Percentiles rank a stretch among this genome's conserved stretches.
Evolutionary conservation across 768 basidiomycete genomes (phyloP).

Genomic region (Boletus huronensis): DNA sequence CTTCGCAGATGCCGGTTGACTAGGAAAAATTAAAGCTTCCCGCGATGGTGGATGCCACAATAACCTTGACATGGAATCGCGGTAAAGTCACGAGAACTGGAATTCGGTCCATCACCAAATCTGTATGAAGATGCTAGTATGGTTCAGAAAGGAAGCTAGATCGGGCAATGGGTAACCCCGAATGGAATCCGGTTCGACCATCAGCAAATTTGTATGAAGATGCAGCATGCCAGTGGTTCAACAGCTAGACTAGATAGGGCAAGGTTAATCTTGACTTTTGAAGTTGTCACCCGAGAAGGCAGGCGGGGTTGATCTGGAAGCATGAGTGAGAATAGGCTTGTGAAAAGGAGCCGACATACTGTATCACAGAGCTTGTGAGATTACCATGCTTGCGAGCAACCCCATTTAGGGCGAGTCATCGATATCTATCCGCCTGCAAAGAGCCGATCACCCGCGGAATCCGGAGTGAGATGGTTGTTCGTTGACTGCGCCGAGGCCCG

Average conservation of each 20-base stretch:
- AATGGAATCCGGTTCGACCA: neutral
- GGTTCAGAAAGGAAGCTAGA: constrained; percentile 1
- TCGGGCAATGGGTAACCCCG: neutral
- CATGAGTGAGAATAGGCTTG: neutral
- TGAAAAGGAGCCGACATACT: neutral
- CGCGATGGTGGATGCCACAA: neutral
- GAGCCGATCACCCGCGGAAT: neutral
- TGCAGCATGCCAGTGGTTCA: neutral
- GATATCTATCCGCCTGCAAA: neutral
- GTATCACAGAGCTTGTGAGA: neutral
- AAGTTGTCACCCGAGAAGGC: constrained; percentile 1
- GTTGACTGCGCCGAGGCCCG: neutral
- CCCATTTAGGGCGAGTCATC: neutral
- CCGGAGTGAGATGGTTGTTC: neutral
- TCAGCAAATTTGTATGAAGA: neutral
- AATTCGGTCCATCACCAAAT: neutral
- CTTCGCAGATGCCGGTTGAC: too few species aligned
- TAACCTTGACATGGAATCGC: neutral
- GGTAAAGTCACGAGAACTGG: neutral
- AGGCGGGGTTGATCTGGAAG: neutral
- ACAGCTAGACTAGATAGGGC: neutral
- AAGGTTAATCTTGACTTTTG: constrained; percentile 9
- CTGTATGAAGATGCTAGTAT: neutral
- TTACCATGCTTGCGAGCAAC: neutral
- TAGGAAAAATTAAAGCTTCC: too few species aligned